Evolutionary conservation across 2,329 filamentous ascomycete species (phyloP).

Genomic region (Pezicula neosporulosa): DNA sequence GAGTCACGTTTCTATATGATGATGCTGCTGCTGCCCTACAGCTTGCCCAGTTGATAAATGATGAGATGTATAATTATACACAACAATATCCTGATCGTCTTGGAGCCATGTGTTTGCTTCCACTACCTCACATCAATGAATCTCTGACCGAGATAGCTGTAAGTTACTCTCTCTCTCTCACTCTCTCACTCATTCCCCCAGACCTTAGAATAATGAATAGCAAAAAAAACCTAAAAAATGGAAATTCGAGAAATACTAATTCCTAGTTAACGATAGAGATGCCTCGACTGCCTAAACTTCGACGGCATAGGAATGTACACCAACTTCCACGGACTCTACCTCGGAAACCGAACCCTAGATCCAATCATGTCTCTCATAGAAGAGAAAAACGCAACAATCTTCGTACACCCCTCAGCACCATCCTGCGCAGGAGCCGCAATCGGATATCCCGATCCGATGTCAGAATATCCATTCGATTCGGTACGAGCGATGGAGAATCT

Average conservation of each 20-base stretch:
- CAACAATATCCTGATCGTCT: slow-evolving; percentile 26
- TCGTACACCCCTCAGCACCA: slow-evolving; percentile 39
- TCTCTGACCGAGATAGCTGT: slow-evolving; percentile 30
- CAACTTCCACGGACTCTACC: slow-evolving; percentile 35
- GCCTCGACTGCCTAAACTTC: slow-evolving; percentile 31
- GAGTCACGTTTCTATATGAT: slow-evolving; percentile 36
- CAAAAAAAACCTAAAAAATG: too few species aligned
- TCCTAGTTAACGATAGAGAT: slow-evolving; percentile 26
- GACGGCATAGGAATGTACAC: slow-evolving; percentile 41
- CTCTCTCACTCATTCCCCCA: too few species aligned
- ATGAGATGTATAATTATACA: slow-evolving; percentile 10
- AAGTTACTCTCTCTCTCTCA: too few species aligned
- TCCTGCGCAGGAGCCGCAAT: background rate
- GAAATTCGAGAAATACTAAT: slow-evolving; percentile 17
- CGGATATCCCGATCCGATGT: slow-evolving; percentile 32
- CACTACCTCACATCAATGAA: slow-evolving; percentile 27
- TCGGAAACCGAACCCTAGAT: slow-evolving; percentile 34
- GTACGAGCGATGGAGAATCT: slow-evolving; percentile 28
- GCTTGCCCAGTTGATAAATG: slow-evolving; percentile 30
- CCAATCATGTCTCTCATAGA: slow-evolving; percentile 38
- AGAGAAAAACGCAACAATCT: slow-evolving; percentile 32
- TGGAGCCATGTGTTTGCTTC: slow-evolving; percentile 36
- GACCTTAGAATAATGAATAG: too few species aligned
- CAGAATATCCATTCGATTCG: slow-evolving; percentile 50
- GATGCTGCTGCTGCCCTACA: slow-evolving; percentile 17